phyloP scores from a whole-genome alignment of 78 protist genomes.

The Planoprotostelium fungivorum region DNA sequence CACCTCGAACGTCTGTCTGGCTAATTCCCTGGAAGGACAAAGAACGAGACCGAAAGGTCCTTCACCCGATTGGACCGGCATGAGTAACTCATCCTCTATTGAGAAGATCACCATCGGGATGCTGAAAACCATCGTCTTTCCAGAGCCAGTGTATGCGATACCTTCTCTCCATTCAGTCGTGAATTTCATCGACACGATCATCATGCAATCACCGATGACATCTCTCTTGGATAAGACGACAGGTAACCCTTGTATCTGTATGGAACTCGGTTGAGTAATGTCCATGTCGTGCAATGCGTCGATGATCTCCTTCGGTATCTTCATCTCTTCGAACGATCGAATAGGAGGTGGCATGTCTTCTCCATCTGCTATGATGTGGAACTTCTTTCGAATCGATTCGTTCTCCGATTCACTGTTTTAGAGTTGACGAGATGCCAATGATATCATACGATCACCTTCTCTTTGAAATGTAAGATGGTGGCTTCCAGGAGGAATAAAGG shows the following conservation, averaged over 20 bases:
- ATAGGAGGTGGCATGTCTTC: constrained; percentile 87
- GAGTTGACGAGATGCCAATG: not conserved
- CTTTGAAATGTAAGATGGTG: constrained; percentile 30
- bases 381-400: constrained; percentile 51
- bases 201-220: not conserved
- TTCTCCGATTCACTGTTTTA: constrained; percentile 10
- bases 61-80: constrained; percentile 82
- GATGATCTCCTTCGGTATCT: constrained; percentile 80
- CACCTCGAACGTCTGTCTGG: constrained; percentile 86
- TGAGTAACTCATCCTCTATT: constrained; percentile 75
- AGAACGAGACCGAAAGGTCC: constrained; percentile 91
- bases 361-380: constrained; percentile 78
- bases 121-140: constrained; percentile 93
- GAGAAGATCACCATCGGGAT: constrained; percentile 87
- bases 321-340: constrained; percentile 74
- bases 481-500: constrained; percentile 29
- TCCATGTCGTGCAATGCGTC: constrained; percentile 48
- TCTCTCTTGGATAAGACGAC: not conserved
- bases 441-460: not conserved
- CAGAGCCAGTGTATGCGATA: constrained; percentile 97
- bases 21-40: constrained; percentile 94
- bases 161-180: constrained; percentile 59
- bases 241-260: constrained; percentile 92
- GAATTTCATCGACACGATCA: not conserved
- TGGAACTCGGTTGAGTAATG: constrained; percentile 91